phyloP scores from a whole-genome alignment of 1,284 basidiomycete genomes.

The Tilletia caries region DNA sequence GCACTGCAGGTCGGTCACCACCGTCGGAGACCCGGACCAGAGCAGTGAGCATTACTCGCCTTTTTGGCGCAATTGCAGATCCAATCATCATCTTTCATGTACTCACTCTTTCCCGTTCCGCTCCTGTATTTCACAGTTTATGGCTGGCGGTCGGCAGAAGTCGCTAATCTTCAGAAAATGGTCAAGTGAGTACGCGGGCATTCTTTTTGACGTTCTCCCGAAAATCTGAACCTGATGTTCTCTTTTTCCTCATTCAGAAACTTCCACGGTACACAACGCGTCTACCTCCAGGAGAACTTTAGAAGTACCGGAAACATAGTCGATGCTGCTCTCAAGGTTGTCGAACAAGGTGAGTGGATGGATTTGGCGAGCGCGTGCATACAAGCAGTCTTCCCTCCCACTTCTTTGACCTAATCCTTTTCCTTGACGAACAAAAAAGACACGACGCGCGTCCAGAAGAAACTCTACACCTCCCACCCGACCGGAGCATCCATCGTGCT shows the following conservation, averaged over 20 bases:
- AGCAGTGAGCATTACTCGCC: constrained; percentile 57
- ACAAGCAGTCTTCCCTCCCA: neutral
- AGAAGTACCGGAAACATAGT: constrained; percentile 78
- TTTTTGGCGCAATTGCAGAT: no score
- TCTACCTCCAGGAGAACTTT: constrained; percentile 82
- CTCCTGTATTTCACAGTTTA: neutral
- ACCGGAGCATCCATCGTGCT: constrained; percentile 59
- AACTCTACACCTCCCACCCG: constrained; percentile 70
- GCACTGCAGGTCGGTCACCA: constrained; percentile 60
- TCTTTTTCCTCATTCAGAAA: constrained; percentile 17
- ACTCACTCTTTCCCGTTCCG: no score
- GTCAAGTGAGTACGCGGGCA: constrained; percentile 5
- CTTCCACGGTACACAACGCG: constrained; percentile 57
- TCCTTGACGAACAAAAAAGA: constrained; percentile 58
- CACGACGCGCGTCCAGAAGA: constrained; percentile 70
- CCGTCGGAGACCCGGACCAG: constrained; percentile 90
- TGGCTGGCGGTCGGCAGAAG: constrained; percentile 75
- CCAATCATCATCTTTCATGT: no score
- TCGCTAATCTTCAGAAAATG: constrained; percentile 48
- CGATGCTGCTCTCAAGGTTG: constrained; percentile 70
- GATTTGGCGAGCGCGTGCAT: no score
- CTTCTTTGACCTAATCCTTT: neutral
- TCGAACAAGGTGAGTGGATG: constrained; percentile 70
- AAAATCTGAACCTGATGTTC: neutral
- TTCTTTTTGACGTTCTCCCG: constrained; percentile 11